Evolutionary conservation across 352 stramenopile species (phyloP).

Genomic region (Globisporangium paroecandrum): DNA sequence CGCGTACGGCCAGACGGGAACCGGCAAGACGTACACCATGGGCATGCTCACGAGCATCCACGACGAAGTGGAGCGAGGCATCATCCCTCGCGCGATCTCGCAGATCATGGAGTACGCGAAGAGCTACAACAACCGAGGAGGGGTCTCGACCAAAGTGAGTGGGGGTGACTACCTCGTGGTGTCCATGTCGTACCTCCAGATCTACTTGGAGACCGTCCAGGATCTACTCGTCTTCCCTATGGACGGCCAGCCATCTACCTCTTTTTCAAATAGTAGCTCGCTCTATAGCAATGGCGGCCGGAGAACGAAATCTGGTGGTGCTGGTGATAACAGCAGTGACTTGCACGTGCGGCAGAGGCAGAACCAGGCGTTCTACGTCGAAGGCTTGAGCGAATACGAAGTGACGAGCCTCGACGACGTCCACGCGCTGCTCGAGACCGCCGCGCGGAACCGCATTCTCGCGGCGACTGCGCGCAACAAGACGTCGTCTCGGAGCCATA

Average conservation of each 20-base stretch:
- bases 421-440: conserved; percentile 40
- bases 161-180: conserved; percentile 15
- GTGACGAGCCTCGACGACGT: conserved; percentile 46
- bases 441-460: conserved; percentile 47
- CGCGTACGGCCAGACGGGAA: conserved; percentile 72
- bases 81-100: conserved; percentile 60
- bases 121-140: conserved; percentile 16
- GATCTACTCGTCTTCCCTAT: conserved; percentile 42
- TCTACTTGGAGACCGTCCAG: conserved; percentile 76
- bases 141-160: background rate
- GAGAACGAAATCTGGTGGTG: background rate
- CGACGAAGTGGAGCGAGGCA: conserved; percentile 32
- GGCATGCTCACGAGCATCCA: conserved; percentile 47
- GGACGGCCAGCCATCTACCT: background rate
- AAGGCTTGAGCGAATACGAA: conserved; percentile 51
- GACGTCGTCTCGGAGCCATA: conserved; percentile 72
- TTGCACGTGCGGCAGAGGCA: conserved; percentile 45
- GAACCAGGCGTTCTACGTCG: conserved; percentile 57
- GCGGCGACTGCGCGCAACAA: conserved; percentile 58
- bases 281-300: background rate
- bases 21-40: conserved; percentile 79
- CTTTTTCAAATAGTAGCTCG: background rate
- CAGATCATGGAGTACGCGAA: conserved; percentile 44
- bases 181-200: conserved; percentile 65
- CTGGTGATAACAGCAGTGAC: conserved; percentile 12